Conservation (phyloP, 2,329 filamentous ascomycete genomes). For the Aspergillus sp. region DNA sequence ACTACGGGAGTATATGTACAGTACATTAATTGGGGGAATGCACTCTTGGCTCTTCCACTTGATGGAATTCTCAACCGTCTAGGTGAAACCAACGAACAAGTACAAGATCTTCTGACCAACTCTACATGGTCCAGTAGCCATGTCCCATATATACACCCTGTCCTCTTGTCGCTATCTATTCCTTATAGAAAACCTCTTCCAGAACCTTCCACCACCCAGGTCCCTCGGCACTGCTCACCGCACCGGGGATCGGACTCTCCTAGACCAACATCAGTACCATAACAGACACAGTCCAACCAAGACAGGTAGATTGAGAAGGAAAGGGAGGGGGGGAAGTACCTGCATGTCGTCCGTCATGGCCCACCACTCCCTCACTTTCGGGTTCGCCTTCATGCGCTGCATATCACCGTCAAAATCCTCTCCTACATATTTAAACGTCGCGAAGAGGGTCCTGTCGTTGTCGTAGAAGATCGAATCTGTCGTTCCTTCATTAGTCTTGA, state of each 20-base stretch:
- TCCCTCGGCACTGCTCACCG: conserved; percentile 33
- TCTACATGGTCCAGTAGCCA: neutral
- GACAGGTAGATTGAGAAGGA: neutral
- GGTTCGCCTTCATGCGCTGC: conserved; percentile 71
- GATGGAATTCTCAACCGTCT: neutral
- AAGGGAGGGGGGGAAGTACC: conserved; percentile 31
- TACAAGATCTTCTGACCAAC: neutral
- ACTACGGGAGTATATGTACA: neutral
- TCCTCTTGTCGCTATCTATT: conserved; percentile 10
- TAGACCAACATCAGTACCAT: conserved; percentile 12
- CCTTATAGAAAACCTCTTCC: conserved; percentile 37
- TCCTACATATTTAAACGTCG: conserved; percentile 76
- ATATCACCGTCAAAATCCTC: conserved; percentile 72
- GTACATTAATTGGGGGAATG: neutral
- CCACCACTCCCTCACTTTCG: conserved; percentile 77
- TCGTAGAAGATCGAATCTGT: conserved; percentile 70
- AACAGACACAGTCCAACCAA: neutral
- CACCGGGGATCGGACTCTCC: conserved; percentile 34
- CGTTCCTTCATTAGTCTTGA: neutral
- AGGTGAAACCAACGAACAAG: neutral
- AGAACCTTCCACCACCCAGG: conserved; percentile 38
- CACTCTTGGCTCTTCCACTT: neutral
- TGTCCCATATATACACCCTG: neutral
- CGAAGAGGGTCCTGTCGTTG: conserved; percentile 68
- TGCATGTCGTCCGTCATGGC: conserved; percentile 76